Evolutionary conservation across 257 asterid genomes (phyloP).

Genomic region (Ocimum tenuiflorum): DNA sequence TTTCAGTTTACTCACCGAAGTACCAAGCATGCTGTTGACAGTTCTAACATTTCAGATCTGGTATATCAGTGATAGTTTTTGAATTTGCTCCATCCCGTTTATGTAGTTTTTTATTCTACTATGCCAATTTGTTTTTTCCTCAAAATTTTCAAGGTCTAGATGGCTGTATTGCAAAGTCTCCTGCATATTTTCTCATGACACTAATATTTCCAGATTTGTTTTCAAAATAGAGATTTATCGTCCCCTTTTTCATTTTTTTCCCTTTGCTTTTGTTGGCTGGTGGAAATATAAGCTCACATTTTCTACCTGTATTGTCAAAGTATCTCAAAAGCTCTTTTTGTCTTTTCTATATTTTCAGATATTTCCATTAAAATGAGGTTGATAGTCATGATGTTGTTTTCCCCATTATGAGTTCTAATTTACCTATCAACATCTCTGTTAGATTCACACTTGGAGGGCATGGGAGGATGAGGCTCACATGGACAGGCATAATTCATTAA

Average conservation of each 20-base stretch:
- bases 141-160: neutral
- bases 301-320: neutral
- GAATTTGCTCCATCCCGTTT: neutral
- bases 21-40: neutral
- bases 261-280: neutral
- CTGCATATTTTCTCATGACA: neutral
- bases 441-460: conserved; percentile 87
- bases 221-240: neutral
- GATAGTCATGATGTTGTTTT: neutral
- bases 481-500: conserved; percentile 60
- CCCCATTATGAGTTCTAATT: neutral
- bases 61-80: neutral
- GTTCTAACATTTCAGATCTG: neutral
- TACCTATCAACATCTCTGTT: conserved; percentile 17
- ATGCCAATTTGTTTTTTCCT: neutral
- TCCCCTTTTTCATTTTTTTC: neutral
- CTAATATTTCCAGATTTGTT: neutral
- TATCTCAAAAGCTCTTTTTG: neutral
- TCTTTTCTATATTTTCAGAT: neutral
- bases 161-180: neutral
- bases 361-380: neutral
- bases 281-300: neutral
- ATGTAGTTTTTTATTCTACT: neutral
- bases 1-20: neutral
- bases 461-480: conserved; percentile 97